These are phyloP conservation scores for Echria macrotheca DNA, from an alignment of 495 filamentous ascomycete species.

Conservation along the genomic window DNA sequence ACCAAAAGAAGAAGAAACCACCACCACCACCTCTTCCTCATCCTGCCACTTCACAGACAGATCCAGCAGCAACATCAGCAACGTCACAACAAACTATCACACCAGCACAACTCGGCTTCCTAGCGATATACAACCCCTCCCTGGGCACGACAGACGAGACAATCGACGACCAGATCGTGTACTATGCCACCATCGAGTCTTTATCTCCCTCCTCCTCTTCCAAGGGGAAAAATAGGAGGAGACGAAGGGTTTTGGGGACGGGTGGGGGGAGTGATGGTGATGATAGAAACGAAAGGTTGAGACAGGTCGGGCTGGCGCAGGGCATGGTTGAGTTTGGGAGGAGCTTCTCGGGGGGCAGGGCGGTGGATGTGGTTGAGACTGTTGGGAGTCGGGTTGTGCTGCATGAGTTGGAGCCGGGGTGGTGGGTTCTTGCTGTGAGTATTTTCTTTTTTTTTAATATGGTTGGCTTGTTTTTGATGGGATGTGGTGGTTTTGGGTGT, in stretches of 20 bases:
- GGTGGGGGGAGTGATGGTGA: too few species aligned
- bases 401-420: slow-evolving; percentile 72
- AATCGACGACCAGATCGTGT: slow-evolving; percentile 83
- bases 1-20: too few species aligned
- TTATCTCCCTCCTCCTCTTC: slow-evolving; percentile 11
- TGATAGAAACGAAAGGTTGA: slow-evolving; percentile 72
- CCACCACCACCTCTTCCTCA: too few species aligned
- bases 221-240: too few species aligned
- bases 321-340: slow-evolving; percentile 93
- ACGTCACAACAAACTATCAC: too few species aligned
- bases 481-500: too few species aligned
- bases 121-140: slow-evolving; percentile 90
- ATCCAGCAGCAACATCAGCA: too few species aligned
- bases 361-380: slow-evolving; percentile 84
- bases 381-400: slow-evolving; percentile 79
- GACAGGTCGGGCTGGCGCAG: slow-evolving; percentile 95
- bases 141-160: slow-evolving; percentile 87
- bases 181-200: slow-evolving; percentile 67
- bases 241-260: too few species aligned
- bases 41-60: too few species aligned
- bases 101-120: slow-evolving; percentile 80
- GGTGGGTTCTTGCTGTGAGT: slow-evolving; percentile 89
- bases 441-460: too few species aligned
- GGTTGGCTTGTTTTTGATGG: too few species aligned
- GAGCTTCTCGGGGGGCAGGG: slow-evolving; percentile 69